Evolutionary conservation across 1,139 yeast genomes (phyloP).

Genomic region (Scheffersomyces insectosa): DNA sequence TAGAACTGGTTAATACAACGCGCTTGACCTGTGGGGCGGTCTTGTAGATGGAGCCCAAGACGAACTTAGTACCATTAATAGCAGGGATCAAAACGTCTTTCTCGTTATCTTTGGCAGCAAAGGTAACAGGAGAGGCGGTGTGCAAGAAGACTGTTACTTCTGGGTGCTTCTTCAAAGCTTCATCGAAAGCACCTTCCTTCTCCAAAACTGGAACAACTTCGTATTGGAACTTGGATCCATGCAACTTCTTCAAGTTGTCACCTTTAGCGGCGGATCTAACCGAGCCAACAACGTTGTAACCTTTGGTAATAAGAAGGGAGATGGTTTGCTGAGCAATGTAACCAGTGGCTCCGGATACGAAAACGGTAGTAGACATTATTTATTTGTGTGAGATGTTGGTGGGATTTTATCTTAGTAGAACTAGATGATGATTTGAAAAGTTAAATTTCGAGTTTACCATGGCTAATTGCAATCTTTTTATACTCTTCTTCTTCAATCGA

Average conservation of each 20-base stretch:
- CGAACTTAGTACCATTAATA: neutral
- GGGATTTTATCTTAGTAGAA: neutral
- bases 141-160: constrained; percentile 30
- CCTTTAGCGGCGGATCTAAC: constrained; percentile 32
- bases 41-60: neutral
- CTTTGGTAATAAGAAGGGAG: constrained; percentile 2
- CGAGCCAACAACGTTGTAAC: constrained; percentile 34
- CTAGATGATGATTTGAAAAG: too few species aligned
- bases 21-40: constrained; percentile 8
- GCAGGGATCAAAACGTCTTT: constrained; percentile 3
- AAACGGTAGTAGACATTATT: constrained; percentile 18
- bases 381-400: neutral
- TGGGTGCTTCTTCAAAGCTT: constrained; percentile 7
- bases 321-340: constrained; percentile 32
- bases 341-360: constrained; percentile 41
- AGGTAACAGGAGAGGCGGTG: constrained; percentile 20
- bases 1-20: constrained; percentile 21
- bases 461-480: too few species aligned
- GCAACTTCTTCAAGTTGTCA: constrained; percentile 15
- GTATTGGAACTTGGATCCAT: constrained; percentile 13
- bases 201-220: constrained; percentile 10
- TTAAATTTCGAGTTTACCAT: too few species aligned
- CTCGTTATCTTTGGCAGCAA: constrained; percentile 6
- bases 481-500: too few species aligned
- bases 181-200: constrained; percentile 5